phyloP scores from a whole-genome alignment of 257 asterid genomes.

The Nemophila menziesii region DNA sequence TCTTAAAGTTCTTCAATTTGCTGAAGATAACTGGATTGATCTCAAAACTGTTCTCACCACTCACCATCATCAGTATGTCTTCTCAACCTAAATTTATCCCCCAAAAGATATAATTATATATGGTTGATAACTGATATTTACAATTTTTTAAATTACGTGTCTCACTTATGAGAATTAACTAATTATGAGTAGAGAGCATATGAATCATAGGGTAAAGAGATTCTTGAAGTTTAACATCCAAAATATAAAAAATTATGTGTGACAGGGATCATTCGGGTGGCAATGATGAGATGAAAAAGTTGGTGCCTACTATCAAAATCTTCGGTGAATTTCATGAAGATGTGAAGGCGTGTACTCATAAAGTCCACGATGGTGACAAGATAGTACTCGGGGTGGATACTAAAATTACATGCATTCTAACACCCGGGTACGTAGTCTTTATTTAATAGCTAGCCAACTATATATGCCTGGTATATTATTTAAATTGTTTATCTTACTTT shows the following conservation, averaged over 20 bases:
- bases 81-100: too few relatives aligned
- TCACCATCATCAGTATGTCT: constrained; percentile 79
- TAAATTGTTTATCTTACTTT: background rate
- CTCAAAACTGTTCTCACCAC: constrained; percentile 85
- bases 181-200: too few relatives aligned
- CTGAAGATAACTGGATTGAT: constrained; percentile 59
- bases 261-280: constrained; percentile 99
- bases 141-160: too few relatives aligned
- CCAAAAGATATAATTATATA: too few relatives aligned
- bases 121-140: too few relatives aligned
- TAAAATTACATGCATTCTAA: constrained; percentile 59
- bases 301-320: constrained; percentile 65
- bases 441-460: background rate
- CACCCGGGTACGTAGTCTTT: constrained; percentile 47
- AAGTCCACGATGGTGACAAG: constrained; percentile 74
- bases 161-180: too few relatives aligned
- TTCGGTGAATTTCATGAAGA: constrained; percentile 78
- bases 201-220: background rate
- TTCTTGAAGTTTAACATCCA: background rate
- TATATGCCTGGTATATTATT: background rate
- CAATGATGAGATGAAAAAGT: constrained; percentile 68
- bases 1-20: constrained; percentile 57
- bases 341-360: constrained; percentile 72
- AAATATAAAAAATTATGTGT: background rate
- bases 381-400: constrained; percentile 57